A percentile compares a stretch with the other conserved stretches of the same genome.
Evolutionary conservation across 495 filamentous ascomycete genomes (phyloP).

Genomic region (Penicillium samsonianum): DNA sequence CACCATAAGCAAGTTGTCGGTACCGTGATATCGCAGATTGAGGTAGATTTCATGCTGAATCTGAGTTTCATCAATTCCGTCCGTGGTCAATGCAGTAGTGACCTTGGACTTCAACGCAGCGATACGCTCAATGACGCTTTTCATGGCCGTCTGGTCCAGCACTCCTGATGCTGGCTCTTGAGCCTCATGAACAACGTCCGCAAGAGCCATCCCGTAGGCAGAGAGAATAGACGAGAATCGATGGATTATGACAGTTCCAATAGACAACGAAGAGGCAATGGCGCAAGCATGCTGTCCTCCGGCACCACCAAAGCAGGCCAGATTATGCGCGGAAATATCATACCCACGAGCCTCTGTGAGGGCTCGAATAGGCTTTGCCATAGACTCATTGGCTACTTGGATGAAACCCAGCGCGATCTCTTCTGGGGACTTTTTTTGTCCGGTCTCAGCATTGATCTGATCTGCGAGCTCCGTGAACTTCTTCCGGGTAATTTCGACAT

Average conservation of each 20-base stretch:
- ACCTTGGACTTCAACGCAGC: conserved; percentile 19
- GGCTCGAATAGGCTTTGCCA: conserved; percentile 56
- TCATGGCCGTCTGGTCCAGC: too few relatives aligned
- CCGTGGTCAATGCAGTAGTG: conserved; percentile 9
- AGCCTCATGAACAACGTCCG: conserved; percentile 55
- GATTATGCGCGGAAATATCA: conserved; percentile 50
- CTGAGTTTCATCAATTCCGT: conserved; percentile 63
- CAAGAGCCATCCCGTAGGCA: conserved; percentile 55
- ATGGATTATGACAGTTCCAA: conserved; percentile 49
- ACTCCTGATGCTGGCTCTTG: conserved; percentile 47
- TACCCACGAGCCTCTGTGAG: conserved; percentile 54
- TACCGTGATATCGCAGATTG: conserved; percentile 86
- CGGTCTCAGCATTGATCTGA: conserved; percentile 67
- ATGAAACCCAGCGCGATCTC: conserved; percentile 73
- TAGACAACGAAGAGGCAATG: conserved; percentile 51
- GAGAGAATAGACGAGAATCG: conserved; percentile 54
- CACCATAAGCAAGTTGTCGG: conserved; percentile 86
- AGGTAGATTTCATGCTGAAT: conserved; percentile 86
- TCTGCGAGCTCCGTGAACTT: conserved; percentile 69
- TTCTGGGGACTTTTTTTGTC: conserved; percentile 60
- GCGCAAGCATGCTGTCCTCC: conserved; percentile 57
- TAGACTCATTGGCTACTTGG: conserved; percentile 57
- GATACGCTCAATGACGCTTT: conserved; percentile 29
- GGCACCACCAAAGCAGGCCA: conserved; percentile 56
- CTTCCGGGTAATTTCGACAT: conserved; percentile 64